Evolutionary conservation across 768 basidiomycete species (phyloP), one percentile per base, ranked within the genome.

Genomic region (Russula ochroleuca): DNA sequence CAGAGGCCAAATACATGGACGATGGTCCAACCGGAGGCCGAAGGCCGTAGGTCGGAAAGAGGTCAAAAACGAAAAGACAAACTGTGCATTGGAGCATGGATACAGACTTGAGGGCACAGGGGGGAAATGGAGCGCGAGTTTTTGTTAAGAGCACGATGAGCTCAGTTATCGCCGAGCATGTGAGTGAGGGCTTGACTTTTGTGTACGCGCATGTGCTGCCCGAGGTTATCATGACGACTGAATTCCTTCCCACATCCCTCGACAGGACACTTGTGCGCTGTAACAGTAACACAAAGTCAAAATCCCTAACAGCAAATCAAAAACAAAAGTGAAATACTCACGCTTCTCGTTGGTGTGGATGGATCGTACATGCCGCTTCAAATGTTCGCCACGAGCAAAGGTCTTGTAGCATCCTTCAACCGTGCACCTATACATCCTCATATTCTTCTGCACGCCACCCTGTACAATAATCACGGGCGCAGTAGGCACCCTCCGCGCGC

Each of bases 341-440:
- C 93, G 93, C 78, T 92, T 94, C 73, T 94, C 92, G 74, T 94
- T 83, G 25, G 93, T 94, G 75, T 95, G 93, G 59, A 95, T 92
- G 70, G 87, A 88, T 69, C 91, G 77, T 43, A 94, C 82, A 73
- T 95, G 93, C 66, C 94, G 79, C 79, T 94, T 94, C 67, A 96
- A 76, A 73, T 96, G 94, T 75, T 96, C 94, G 23, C 88, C 88
- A 35, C 94, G 81, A 40, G 87, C 86, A 74, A 96, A 95, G 69
- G 86, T 88, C 76, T 94, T 94, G 48, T 87, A 88, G 73, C 94
- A 95, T 6, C 86, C 92, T 15, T 83, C 81, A 33, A 94, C 91
- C 63, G 82, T 81, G 78, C 92, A 94, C 53, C 83, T 77, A 73
- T 91, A 91, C 52, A 69, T 72, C 47, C 77, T 71, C 61, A 69